phyloP scores from a whole-genome alignment of 257 asterid species.

The Gynochthodes officinalis region DNA sequence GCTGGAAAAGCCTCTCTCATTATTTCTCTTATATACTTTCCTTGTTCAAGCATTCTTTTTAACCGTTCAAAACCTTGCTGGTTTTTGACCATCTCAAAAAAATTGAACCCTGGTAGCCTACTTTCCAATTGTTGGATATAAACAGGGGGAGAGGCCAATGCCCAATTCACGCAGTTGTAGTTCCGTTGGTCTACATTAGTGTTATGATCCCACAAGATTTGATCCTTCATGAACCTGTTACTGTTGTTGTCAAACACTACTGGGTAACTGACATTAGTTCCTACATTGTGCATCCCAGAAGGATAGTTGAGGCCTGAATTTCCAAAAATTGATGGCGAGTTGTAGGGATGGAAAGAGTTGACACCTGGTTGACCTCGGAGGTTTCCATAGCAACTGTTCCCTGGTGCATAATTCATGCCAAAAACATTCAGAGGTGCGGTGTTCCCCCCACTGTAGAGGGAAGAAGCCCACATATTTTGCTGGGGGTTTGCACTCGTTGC shows the following conservation, averaged over 20 bases:
- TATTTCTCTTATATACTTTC: not conserved
- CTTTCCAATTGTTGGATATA: not conserved
- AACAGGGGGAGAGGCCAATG: not conserved
- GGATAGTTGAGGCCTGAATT: not conserved
- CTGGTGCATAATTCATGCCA: not conserved
- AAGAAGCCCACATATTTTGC: not conserved
- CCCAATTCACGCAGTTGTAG: not conserved
- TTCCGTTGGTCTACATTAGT: not conserved
- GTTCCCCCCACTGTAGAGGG: not conserved
- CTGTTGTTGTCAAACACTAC: not conserved
- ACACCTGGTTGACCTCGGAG: too few relatives aligned
- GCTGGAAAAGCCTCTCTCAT: not conserved
- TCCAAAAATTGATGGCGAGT: not conserved
- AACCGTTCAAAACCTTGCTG: not conserved
- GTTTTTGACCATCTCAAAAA: not conserved
- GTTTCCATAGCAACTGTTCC: too few relatives aligned
- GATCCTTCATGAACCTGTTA: not conserved
- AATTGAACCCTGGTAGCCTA: not conserved
- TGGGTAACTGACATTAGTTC: not conserved
- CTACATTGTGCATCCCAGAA: not conserved
- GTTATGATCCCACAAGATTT: not conserved
- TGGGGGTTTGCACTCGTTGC: not conserved
- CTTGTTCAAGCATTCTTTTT: not conserved
- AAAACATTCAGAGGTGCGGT: not conserved
- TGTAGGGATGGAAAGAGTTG: not conserved